Evolutionary conservation across 768 basidiomycete genomes (phyloP), one percentile per base, ranked within the genome.

Genomic region (Clathrus columnatus): DNA sequence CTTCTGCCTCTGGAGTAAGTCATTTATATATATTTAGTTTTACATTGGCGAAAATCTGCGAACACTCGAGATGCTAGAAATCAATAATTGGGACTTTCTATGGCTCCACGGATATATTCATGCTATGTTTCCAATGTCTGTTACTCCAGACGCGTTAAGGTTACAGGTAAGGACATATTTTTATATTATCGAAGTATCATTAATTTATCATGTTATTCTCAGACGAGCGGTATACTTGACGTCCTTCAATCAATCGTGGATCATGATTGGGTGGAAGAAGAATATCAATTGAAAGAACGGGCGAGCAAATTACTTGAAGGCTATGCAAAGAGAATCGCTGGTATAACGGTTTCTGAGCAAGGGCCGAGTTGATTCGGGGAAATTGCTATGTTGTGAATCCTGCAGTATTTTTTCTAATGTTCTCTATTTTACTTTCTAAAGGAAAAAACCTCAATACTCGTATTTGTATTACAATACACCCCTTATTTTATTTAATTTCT

Each of bases 91-190:
- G 51, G 30, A 43, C 20, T 52, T 52, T 23, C 17, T 52, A 6
- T 52, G 51, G 51, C 36, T 52, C 3, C 7, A 29, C 17, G 36
- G 51, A 14, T 30, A 52, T 36, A 52, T 52, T 28, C n/a, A 17
- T 2, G 18, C 6, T 23, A 23, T 20, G 14, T 52, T 32, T 28
- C 7, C 36, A 10, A 52, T 42, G 36, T 52, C 36, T 8, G 24
- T 42, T 8, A 36, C 21, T 43, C 36, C 51, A 41, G n/a, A 30
- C 2, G 18, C 20, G 2, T 18, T 16, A 18, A 28, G 7, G 27
- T 47, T 47, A 18, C 21, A 23, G 21, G 20, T 52, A 10, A 50
- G 49, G 7, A 16, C 8, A 10, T 29, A 7, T 29, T 26, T 27
- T 11, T 11, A 7, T 50, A 17, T 26, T 29, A 10, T 50, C 14